phyloP scores from a whole-genome alignment of 1,284 basidiomycete genomes.

The Ceratobasidium sp. region DNA sequence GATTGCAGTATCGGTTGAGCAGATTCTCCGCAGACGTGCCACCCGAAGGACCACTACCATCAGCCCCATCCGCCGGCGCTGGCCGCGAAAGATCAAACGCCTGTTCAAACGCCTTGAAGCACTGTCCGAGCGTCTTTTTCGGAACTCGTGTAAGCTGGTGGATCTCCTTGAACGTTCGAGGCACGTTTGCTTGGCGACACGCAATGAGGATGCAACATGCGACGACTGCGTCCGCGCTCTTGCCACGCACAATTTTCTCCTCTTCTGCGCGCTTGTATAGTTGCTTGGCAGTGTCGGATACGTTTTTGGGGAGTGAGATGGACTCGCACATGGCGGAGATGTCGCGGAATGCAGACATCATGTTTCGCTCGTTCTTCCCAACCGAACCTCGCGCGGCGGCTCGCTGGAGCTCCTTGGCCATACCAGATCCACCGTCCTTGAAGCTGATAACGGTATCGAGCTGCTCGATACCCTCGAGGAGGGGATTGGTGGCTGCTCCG shows the following conservation, averaged over 20 bases:
- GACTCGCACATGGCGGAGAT: conserved; percentile 95
- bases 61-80: conserved; percentile 51
- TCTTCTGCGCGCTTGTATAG: conserved; percentile 97
- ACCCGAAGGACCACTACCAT: conserved; percentile 48
- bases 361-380: conserved; percentile 84
- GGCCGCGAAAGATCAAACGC: conserved; percentile 81
- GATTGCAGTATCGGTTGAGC: conserved; percentile 94
- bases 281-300: conserved; percentile 96
- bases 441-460: conserved; percentile 96
- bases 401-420: conserved; percentile 92
- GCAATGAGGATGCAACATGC: conserved; percentile 99
- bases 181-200: conserved; percentile 93
- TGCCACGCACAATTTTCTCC: conserved; percentile 92
- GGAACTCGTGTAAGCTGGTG: conserved; percentile 92
- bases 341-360: conserved; percentile 89
- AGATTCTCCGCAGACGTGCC: conserved; percentile 83
- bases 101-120: conserved; percentile 92
- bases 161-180: conserved; percentile 96
- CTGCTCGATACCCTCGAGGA: conserved; percentile 94
- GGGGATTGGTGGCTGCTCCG: conserved; percentile 92
- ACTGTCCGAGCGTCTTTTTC: conserved; percentile 95
- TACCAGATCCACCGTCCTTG: conserved; percentile 92
- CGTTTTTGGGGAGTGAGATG: conserved; percentile 93
- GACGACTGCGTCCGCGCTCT: conserved; percentile 92
- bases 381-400: conserved; percentile 81